phyloP scores from a whole-genome alignment of 352 stramenopile genomes.

The Phytophthora pinifolia region DNA sequence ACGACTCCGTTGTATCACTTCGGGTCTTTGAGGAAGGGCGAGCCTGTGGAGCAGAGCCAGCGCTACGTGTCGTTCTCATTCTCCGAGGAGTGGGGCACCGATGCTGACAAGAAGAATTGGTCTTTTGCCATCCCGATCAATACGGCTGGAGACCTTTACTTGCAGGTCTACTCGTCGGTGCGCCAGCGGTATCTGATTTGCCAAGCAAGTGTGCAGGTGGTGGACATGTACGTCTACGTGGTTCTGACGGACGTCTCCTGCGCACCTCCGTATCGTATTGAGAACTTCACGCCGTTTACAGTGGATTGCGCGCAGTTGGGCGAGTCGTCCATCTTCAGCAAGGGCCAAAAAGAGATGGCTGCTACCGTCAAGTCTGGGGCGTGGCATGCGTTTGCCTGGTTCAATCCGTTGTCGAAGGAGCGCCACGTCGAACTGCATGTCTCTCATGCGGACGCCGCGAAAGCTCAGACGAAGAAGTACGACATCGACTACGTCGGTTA shows the following conservation, averaged over 20 bases:
- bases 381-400: constrained; percentile 84
- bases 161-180: constrained; percentile 78
- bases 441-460: constrained; percentile 53
- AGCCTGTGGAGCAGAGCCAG: constrained; percentile 54
- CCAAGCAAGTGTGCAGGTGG: constrained; percentile 81
- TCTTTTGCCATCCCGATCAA: constrained; percentile 84
- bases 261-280: constrained; percentile 79
- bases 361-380: constrained; percentile 61
- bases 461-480: constrained; percentile 69
- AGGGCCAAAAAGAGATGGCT: constrained; percentile 49
- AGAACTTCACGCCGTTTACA: constrained; percentile 87
- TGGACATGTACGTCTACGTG: constrained; percentile 90
- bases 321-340: constrained; percentile 67
- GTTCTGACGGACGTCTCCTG: constrained; percentile 82
- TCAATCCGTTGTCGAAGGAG: constrained; percentile 84
- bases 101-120: constrained; percentile 59
- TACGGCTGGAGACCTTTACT: constrained; percentile 70
- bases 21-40: constrained; percentile 67
- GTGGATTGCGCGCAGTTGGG: constrained; percentile 75
- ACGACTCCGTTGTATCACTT: constrained; percentile 81
- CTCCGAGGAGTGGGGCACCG: constrained; percentile 51
- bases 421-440: constrained; percentile 71
- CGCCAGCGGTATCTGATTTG: constrained; percentile 80
- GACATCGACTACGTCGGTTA: constrained; percentile 86
- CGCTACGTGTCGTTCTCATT: constrained; percentile 88